phyloP scores from a whole-genome alignment of 306 rosid genomes.

The Rosa chinensis region DNA sequence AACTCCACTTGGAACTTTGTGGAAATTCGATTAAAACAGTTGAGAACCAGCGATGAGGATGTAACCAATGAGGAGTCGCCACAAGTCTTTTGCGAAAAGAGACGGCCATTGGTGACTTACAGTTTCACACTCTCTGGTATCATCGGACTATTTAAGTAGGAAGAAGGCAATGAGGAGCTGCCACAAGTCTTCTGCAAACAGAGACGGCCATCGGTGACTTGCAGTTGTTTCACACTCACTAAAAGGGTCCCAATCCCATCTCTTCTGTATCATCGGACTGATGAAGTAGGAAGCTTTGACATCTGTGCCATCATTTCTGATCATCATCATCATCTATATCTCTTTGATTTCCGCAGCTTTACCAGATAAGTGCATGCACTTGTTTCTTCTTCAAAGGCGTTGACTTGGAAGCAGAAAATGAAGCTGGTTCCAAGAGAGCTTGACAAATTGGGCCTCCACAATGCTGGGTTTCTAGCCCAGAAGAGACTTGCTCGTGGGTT shows the following conservation, averaged over 20 bases:
- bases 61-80: too few relatives aligned
- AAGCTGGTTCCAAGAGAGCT: conserved; percentile 72
- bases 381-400: not conserved
- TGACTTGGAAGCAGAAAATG: conserved; percentile 39
- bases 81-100: not conserved
- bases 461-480: conserved; percentile 88
- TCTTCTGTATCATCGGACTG: conserved; percentile 4
- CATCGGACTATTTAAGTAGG: too few relatives aligned
- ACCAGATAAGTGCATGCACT: not conserved
- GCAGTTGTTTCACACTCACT: not conserved
- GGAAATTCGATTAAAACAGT: not conserved
- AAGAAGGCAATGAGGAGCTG: too few relatives aligned
- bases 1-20: not conserved
- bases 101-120: not conserved
- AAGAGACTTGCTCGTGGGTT: conserved; percentile 97
- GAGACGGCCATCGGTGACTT: not conserved
- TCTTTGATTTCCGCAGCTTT: not conserved
- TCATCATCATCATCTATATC: not conserved
- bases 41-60: not conserved
- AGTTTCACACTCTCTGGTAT: not conserved
- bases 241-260: not conserved
- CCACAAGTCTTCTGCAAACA: not conserved
- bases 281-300: not conserved
- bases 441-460: conserved; percentile 65
- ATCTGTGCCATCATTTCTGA: not conserved